phyloP scores from a whole-genome alignment of 2,329 filamentous ascomycete genomes.

The Pseudocercospora vitis region DNA sequence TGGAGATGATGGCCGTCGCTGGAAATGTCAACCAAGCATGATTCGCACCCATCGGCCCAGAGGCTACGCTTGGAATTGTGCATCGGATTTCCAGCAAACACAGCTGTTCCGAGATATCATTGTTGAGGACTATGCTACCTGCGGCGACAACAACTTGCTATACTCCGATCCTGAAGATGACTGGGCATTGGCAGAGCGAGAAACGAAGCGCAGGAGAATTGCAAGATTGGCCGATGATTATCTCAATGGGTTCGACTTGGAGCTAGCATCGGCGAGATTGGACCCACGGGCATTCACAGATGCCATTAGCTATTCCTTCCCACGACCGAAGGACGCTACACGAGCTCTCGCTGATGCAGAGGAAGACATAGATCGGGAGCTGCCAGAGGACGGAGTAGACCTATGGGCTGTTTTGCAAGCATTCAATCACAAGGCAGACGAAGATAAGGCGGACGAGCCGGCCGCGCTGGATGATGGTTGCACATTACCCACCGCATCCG shows the following conservation, averaged over 20 bases:
- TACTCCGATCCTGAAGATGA: slow-evolving; percentile 61
- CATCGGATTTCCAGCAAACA: slow-evolving; percentile 35
- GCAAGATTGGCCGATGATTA: slow-evolving; percentile 61
- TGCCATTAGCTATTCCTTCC: slow-evolving; percentile 16
- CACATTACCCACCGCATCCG: not conserved
- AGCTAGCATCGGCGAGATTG: slow-evolving; percentile 58
- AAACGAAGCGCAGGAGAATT: slow-evolving; percentile 56
- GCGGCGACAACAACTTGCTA: slow-evolving; percentile 43
- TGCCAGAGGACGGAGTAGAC: slow-evolving; percentile 21
- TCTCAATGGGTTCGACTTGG: slow-evolving; percentile 56
- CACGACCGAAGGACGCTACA: slow-evolving; percentile 60
- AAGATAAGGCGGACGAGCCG: not conserved
- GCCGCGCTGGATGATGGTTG: not conserved
- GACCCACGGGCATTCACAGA: slow-evolving; percentile 27
- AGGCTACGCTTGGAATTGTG: slow-evolving; percentile 34
- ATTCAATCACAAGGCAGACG: not conserved
- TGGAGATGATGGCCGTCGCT: not conserved
- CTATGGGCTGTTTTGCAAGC: slow-evolving; percentile 19
- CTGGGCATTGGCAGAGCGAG: slow-evolving; percentile 50
- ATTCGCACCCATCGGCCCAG: slow-evolving; percentile 34
- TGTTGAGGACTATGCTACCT: slow-evolving; percentile 26
- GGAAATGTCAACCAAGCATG: slow-evolving; percentile 22
- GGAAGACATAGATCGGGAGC: slow-evolving; percentile 3
- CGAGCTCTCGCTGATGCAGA: slow-evolving; percentile 23
- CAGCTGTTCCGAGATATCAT: slow-evolving; percentile 31